These are phyloP conservation scores for Cryphonectria naterciae DNA, from an alignment of 2,329 filamentous ascomycete species.

Conservation along the genomic window DNA sequence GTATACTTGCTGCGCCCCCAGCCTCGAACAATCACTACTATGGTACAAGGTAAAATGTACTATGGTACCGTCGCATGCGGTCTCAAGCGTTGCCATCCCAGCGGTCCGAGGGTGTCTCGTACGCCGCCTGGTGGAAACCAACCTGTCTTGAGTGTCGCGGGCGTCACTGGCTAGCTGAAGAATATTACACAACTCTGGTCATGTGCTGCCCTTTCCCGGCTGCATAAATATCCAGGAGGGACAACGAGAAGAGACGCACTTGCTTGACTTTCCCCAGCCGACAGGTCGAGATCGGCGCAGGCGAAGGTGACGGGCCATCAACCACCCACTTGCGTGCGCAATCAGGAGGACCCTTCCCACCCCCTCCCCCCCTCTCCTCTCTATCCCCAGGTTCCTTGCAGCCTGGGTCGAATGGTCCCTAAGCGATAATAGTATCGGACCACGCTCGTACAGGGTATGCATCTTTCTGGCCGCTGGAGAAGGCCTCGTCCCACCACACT, in stretches of 20 bases:
- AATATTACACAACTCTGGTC: background rate
- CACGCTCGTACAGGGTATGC: background rate
- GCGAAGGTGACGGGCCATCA: background rate
- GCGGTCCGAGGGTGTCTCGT: background rate
- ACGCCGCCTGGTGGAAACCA: background rate
- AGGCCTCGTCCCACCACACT: background rate
- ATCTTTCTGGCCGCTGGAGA: background rate
- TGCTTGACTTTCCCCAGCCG: background rate
- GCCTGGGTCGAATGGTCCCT: background rate
- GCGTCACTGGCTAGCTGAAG: background rate
- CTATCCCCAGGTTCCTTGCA: background rate
- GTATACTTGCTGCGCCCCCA: background rate
- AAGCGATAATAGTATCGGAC: background rate
- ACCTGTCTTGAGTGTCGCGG: background rate
- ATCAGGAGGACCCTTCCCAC: background rate
- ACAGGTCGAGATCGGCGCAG: background rate
- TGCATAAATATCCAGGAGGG: background rate
- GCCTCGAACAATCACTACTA: background rate
- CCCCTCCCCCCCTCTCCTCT: background rate
- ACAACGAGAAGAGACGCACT: background rate
- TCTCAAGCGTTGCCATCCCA: background rate
- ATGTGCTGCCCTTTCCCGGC: background rate
- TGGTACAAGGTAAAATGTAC: background rate
- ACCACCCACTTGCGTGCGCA: slow-evolving; percentile 2
- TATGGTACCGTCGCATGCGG: background rate